Percentiles rank a stretch among this genome's conserved stretches.
phyloP scores from a whole-genome alignment of 441 rosid genomes.

The Sinapis alba region DNA sequence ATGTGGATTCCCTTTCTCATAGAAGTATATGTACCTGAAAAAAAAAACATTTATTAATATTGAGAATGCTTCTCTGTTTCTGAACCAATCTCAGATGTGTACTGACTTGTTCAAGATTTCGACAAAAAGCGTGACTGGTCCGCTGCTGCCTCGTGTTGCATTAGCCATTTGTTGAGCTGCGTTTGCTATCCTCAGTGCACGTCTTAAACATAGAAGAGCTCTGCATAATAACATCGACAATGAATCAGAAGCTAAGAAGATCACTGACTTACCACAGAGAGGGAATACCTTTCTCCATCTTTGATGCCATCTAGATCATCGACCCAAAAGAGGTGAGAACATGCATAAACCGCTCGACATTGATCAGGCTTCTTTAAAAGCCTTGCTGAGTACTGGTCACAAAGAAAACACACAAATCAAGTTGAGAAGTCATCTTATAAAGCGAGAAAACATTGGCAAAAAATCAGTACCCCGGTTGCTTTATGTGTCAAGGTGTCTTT shows the following conservation, averaged over 20 bases:
- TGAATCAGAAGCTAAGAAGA: neutral
- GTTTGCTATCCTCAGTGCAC: slow-evolving; percentile 74
- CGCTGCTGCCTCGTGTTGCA: slow-evolving; percentile 63
- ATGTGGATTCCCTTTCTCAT: slow-evolving; percentile 71
- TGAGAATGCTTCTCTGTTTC: neutral
- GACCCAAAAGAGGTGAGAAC: slow-evolving; percentile 84
- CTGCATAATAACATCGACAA: slow-evolving; percentile 49
- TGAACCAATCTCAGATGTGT: neutral
- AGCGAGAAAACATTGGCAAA: slow-evolving; percentile 5
- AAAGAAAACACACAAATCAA: slow-evolving; percentile 1
- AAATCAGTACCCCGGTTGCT: slow-evolving; percentile 67
- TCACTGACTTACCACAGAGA: neutral
- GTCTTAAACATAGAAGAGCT: slow-evolving; percentile 72
- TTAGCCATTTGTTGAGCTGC: slow-evolving; percentile 81
- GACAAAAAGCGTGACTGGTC: slow-evolving; percentile 68
- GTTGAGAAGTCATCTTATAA: neutral
- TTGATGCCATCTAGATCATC: slow-evolving; percentile 59
- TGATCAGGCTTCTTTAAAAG: slow-evolving; percentile 84
- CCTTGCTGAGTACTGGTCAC: slow-evolving; percentile 73
- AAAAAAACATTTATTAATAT: neutral
- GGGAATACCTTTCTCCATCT: slow-evolving; percentile 71
- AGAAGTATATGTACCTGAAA: slow-evolving; percentile 66
- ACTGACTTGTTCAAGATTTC: slow-evolving; percentile 71
- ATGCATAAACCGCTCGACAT: slow-evolving; percentile 78
- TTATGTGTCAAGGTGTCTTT: slow-evolving; percentile 82